Base-by-base conservation (phyloP, 2,329 filamentous ascomycete species). In the Laburnicola sp. region DNA sequence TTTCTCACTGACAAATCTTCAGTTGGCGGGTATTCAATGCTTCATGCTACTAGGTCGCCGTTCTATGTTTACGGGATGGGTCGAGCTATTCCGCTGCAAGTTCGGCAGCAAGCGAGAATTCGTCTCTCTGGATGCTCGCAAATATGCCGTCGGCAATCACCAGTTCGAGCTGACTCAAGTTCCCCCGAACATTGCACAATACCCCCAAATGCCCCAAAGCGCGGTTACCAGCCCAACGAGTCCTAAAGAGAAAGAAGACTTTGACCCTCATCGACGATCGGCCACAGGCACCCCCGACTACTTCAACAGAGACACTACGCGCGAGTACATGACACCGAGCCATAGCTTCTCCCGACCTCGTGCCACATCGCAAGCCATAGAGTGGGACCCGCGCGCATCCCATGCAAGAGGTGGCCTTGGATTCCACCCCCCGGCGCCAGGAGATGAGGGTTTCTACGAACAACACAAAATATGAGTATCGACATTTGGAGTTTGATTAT, bases 1-100 rank as follows among this genome's bases (percentile, higher is more conserved):
- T 10, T 30, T 10, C 28, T 6, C 28, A 30, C 10, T 30, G 10
- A 30, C 28, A 16, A 16, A 50, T 30, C 36, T 50, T 32, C 36
- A 52, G 57, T 69, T 91, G 59, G 92, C 92, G 58, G 93, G 93
- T 6, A 77, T 97, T 41, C 96, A 93, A 85, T 84, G 88, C 43
- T 81, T 95, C 50, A 73, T 96, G 48, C 83, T 97, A 51, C 83
- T 97, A 28, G 87, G 88, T 32, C 87, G 92, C 45, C 85, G 83
- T 71, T 87, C 88, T n/a, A 95, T 97, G 86, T 78, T 95, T 48
- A 82, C 79, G 2, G 94, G 88, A 56, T 99, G 94, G 94, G 60
- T 78, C 36, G 86, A 95, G 25, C 75, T 92, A 42, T 74, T 84
- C 53, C 73, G 75, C 22, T 71, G 68, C 31, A 75, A 78, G 46